Evolutionary conservation across 2,329 filamentous ascomycete species (phyloP), one percentile per base, ranked within the genome.

Genomic region (Raffaelea ambrosiae): DNA sequence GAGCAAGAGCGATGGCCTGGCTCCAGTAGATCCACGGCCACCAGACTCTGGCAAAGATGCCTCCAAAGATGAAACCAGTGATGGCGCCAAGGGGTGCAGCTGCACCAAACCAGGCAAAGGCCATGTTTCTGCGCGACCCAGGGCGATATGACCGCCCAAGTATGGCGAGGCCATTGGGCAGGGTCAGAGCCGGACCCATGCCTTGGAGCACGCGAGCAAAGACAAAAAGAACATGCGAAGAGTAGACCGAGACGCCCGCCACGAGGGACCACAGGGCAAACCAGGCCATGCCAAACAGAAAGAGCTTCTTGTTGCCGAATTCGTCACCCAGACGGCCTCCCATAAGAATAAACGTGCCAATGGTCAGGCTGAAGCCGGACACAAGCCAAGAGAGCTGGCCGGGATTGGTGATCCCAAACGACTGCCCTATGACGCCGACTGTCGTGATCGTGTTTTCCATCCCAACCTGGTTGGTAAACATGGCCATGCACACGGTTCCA

Each of bases 261-360:
- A 87, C 66, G 48, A 90, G 63, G 10, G 79, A 81, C 77, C 84
- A 89, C 31, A 82, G 53, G 4, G 78, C 62, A 43, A 86, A 74
- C 86, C 85, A 85, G 35, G 65, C 51, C 23, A 79, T 66, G 9
- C 82, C 81, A 23, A 59, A 62, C 2, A 82, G 65, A 53, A 83
- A 84, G 51, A 84, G 68, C 14, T 66, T 57, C 48, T 74, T 77
- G 2, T 77, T 78, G 43, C 81, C 81, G 55, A 79, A 77, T 58
- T 78, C 76, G 58, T 84, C 80, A 42, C 73, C 73, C 3, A 79
- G 56, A 3, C 77, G 73, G 0, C 84, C 83, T 48, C 73, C 73
- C 0, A 83, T 71, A 50, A 86, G 79, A 1, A 88, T 71, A 1
- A 81, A 66, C 1, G 70, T 53, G 45, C 51, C 51, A 14, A 50